Evolutionary conservation across 257 asterid species (phyloP), one percentile per base, ranked within the genome.

Genomic region (Fraxinus americana): DNA sequence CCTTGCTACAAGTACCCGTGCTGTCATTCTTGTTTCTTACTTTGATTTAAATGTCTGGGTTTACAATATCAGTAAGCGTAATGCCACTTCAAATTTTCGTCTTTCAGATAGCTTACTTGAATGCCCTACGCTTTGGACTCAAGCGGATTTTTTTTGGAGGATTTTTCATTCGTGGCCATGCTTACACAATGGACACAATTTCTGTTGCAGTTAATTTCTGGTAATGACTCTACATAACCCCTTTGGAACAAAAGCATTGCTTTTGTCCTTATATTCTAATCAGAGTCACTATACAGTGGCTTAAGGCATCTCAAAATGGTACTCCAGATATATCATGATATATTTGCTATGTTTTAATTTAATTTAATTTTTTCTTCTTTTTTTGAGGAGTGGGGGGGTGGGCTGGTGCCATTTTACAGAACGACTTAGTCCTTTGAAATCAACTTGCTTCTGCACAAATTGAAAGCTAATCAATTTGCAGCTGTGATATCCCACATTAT

Each of bases 201-300:
- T 93, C 99, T 4, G 97, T 89, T 25, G 99, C 92, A 71, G 99
- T 95, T 76, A 35, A 95, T 81, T 95, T 86, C 93, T 95, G 99
- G 99, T 95, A 89, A 52, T 45, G 21, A 68, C 78, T 30, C 43
- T 34, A 61, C 78, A 61, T 61, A 21, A 23, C 11, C 29, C 14
- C 29, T 61, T 8, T 8, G 34, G 67, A 21, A 21, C 14, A 17
- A 50, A 14, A 52, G 23, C 63, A 52, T 77, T 73, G 17, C 67
- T 57, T 16, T 59, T 17, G 59, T 36, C 73, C 77, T 12, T 43
- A 5, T 45, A 27, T 52, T 69, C 32, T 75, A 7, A 71, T 57
- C 14, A 11, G 48, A 38, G 70, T 7, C 78, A 17, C 2, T 52
- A 19, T 74, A 19, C 66, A 75, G 66, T 48, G 5, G 11, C 34